Percentiles rank a stretch among this genome's conserved stretches.
These are phyloP conservation scores for Malus hybrid DNA, from an alignment of 331 rosid species.

Conservation along the genomic window DNA sequence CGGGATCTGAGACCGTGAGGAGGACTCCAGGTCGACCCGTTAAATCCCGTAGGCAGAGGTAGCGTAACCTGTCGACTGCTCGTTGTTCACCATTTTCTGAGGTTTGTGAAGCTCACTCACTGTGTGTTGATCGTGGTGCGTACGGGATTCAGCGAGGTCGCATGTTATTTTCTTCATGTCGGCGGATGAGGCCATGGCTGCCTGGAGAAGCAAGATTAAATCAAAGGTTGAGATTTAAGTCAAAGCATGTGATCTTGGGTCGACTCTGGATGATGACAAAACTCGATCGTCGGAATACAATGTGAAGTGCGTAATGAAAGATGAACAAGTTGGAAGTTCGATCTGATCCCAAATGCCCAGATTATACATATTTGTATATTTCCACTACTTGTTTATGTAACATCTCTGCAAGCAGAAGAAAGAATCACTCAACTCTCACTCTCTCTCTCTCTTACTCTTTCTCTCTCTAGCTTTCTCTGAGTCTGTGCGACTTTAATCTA, in stretches of 20 bases:
- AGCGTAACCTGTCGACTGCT: no score
- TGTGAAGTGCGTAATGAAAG: neutral
- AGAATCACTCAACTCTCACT: neutral
- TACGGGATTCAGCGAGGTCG: no score
- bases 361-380: neutral
- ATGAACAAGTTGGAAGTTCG: neutral
- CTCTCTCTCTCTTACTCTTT: no score
- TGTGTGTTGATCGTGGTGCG: no score
- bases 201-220: neutral
- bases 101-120: no score
- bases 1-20: no score
- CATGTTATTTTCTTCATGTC: no score
- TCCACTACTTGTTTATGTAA: neutral
- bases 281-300: neutral
- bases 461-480: conserved; percentile 19
- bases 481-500: no score
- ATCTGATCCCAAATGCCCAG: conserved; percentile 35
- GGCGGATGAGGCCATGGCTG: no score
- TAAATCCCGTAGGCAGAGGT: no score
- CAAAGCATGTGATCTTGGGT: neutral
- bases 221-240: neutral
- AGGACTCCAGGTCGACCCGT: no score
- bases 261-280: neutral
- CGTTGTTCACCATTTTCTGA: no score
- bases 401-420: neutral